Percentiles rank a stretch among this genome's conserved stretches.
These are phyloP conservation scores for Trichoderma sp. DNA, from an alignment of 2,329 filamentous ascomycete genomes.

Conservation along the genomic window DNA sequence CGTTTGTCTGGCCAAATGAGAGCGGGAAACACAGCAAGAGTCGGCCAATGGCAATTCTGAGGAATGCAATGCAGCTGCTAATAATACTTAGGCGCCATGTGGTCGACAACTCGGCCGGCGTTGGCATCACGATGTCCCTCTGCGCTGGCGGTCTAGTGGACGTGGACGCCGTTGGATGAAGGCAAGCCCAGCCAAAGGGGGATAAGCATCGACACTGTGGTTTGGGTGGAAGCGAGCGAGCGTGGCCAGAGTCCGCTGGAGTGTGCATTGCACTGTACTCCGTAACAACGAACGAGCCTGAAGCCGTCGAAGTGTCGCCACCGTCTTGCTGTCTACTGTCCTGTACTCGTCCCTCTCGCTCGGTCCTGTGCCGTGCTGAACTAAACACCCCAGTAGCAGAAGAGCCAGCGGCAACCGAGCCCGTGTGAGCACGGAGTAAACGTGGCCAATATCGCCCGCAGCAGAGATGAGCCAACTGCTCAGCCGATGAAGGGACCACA, in stretches of 20 bases:
- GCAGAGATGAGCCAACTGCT: conserved; percentile 21
- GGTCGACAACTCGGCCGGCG: conserved; percentile 17
- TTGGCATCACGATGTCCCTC: conserved; percentile 13
- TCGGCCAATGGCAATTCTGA: background rate
- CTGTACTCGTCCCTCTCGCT: background rate
- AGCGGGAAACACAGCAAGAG: background rate
- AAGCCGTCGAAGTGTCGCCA: background rate
- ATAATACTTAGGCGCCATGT: conserved; percentile 23
- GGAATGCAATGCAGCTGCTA: conserved; percentile 19
- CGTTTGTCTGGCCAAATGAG: conserved; percentile 1
- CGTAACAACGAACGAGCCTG: background rate
- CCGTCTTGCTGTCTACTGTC: background rate
- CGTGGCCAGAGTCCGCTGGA: background rate
- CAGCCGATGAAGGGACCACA: conserved; percentile 18
- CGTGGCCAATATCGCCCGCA: conserved; percentile 23
- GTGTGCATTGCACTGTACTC: background rate
- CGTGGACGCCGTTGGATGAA: background rate
- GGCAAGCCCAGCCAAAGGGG: background rate
- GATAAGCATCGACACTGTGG: background rate
- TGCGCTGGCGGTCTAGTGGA: conserved; percentile 10
- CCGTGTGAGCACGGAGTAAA: conserved; percentile 11
- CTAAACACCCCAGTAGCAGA: background rate
- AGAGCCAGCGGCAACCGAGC: background rate
- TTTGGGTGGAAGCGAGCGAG: conserved; percentile 13
- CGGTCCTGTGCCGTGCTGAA: background rate